Percentiles rank a stretch among this genome's conserved stretches.
phyloP scores from a whole-genome alignment of 352 stramenopile species.

The Hyaloperonospora brassicae region DNA sequence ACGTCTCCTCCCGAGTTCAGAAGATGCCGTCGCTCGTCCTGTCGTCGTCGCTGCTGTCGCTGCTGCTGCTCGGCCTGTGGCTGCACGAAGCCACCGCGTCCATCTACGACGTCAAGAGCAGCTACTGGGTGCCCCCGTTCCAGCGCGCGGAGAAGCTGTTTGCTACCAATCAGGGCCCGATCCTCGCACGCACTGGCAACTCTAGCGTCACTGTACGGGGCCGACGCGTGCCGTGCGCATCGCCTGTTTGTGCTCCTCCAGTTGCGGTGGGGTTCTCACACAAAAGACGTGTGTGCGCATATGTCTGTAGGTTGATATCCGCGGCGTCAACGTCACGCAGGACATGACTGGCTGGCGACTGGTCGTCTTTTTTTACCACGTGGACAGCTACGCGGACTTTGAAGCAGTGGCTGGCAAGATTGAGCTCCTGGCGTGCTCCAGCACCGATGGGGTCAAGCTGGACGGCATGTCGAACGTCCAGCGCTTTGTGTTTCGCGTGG shows the following conservation, averaged over 20 bases:
- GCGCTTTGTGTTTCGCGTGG: constrained; percentile 56
- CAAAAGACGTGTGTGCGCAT: constrained; percentile 7
- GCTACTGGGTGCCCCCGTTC: constrained; percentile 68
- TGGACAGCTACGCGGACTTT: constrained; percentile 60
- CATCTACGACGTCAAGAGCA: constrained; percentile 65
- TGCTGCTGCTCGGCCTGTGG: constrained; percentile 15
- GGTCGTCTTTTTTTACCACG: constrained; percentile 81
- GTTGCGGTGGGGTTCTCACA: background rate
- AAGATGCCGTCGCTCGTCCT: constrained; percentile 16
- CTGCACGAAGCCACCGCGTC: constrained; percentile 28
- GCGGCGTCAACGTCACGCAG: constrained; percentile 57
- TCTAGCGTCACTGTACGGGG: constrained; percentile 50
- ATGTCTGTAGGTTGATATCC: constrained; percentile 49
- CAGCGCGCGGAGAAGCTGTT: constrained; percentile 85
- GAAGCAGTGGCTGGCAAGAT: constrained; percentile 56
- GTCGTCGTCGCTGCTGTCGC: constrained; percentile 7
- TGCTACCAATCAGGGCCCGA: constrained; percentile 54
- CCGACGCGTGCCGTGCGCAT: background rate
- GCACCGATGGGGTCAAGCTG: constrained; percentile 33
- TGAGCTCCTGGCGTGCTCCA: constrained; percentile 61
- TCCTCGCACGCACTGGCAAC: constrained; percentile 55
- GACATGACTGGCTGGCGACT: constrained; percentile 64
- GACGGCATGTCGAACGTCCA: constrained; percentile 59
- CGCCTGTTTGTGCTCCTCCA: background rate
- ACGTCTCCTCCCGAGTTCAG: background rate